These are phyloP conservation scores for Dioszegia hungarica DNA, from an alignment of 768 basidiomycete species.

Conservation along the genomic window DNA sequence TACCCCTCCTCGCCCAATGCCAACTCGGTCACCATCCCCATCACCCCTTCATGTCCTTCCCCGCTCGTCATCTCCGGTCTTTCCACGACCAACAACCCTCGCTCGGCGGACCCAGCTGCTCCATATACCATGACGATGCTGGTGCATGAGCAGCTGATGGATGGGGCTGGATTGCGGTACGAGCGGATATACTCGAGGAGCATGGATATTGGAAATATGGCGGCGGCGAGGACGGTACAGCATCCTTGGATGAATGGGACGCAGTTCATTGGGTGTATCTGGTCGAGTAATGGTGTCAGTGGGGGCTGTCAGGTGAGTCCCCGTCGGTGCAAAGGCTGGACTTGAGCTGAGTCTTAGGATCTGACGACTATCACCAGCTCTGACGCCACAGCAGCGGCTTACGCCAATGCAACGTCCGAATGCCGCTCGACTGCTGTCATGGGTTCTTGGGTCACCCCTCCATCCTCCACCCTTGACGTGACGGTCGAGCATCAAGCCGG, in stretches of 20 bases:
- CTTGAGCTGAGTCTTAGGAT: constrained; percentile 15
- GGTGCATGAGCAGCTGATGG: constrained; percentile 31
- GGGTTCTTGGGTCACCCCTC: constrained; percentile 29
- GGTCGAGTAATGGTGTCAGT: constrained; percentile 22
- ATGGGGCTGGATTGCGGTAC: constrained; percentile 15
- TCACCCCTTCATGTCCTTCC: constrained; percentile 25
- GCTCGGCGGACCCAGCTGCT: constrained; percentile 18
- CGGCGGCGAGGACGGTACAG: background rate
- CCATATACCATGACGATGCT: constrained; percentile 36
- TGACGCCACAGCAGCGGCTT: constrained; percentile 15
- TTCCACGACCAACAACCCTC: constrained; percentile 15
- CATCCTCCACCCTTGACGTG: constrained; percentile 22
- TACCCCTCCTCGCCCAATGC: constrained; percentile 8
- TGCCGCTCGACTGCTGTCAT: constrained; percentile 17
- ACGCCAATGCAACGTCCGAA: constrained; percentile 4
- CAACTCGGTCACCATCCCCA: constrained; percentile 20
- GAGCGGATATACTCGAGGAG: constrained; percentile 26
- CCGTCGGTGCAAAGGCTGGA: background rate
- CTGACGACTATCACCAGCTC: constrained; percentile 22
- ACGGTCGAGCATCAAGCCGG: constrained; percentile 19
- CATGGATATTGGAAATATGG: constrained; percentile 27
- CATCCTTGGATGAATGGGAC: constrained; percentile 32
- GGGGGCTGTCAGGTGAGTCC: constrained; percentile 36
- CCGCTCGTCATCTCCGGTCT: constrained; percentile 20
- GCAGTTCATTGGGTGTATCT: constrained; percentile 37